These are phyloP conservation scores for Cordyceps militaris DNA, from an alignment of 2,329 filamentous ascomycete species.

Conservation along the genomic window DNA sequence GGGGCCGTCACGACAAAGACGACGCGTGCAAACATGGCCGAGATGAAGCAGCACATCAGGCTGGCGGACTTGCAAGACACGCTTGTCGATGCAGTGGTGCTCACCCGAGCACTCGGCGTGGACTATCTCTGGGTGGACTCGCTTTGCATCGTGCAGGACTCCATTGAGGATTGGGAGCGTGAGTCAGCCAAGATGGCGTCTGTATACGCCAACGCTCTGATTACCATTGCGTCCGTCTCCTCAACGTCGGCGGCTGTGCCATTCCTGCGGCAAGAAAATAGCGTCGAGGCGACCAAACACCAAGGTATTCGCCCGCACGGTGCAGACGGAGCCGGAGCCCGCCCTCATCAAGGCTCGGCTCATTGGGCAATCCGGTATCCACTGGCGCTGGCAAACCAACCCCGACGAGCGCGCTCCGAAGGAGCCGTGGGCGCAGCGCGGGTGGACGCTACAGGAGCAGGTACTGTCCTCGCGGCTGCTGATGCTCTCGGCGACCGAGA, in stretches of 20 bases:
- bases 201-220: conserved; percentile 15
- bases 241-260: conserved; percentile 4
- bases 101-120: conserved; percentile 19
- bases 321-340: not conserved
- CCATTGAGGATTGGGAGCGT: conserved; percentile 14
- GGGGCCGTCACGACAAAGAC: not conserved
- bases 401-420: not conserved
- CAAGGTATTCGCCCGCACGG: not conserved
- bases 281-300: not conserved
- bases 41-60: not conserved
- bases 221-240: conserved; percentile 16
- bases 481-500: conserved; percentile 8
- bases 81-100: conserved; percentile 23
- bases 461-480: conserved; percentile 2
- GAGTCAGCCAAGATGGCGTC: conserved; percentile 16
- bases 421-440: conserved; percentile 13
- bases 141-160: conserved; percentile 26
- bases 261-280: conserved; percentile 7
- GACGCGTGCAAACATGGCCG: not conserved
- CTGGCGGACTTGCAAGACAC: conserved; percentile 14
- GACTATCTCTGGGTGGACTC: conserved; percentile 27
- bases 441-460: conserved; percentile 16
- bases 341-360: not conserved
- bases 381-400: conserved; percentile 3
- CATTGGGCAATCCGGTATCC: not conserved